Percentiles rank a stretch among this genome's conserved stretches.
phyloP scores from a whole-genome alignment of 345 rosid genomes.

The Syzygium aqueum region DNA sequence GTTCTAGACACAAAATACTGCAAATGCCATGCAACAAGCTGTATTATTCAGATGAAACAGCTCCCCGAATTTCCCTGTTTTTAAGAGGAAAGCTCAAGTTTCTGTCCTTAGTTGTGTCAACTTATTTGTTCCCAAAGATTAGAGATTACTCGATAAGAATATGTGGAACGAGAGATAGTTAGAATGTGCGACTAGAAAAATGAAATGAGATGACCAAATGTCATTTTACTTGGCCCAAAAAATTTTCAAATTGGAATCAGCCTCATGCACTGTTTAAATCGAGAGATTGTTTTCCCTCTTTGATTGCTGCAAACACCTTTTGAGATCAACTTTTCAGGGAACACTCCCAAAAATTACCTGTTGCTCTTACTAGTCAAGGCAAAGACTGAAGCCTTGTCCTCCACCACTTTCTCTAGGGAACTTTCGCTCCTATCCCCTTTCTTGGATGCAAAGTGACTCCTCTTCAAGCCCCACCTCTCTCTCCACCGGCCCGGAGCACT shows the following conservation, averaged over 20 bases:
- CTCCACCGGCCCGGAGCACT: slow-evolving; percentile 49
- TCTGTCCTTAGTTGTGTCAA: background rate
- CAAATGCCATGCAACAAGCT: background rate
- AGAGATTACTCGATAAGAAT: background rate
- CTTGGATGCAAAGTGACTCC: slow-evolving; percentile 5
- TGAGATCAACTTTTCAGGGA: background rate
- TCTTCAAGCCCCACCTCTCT: slow-evolving; percentile 37
- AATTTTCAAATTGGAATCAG: background rate
- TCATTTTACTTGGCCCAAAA: background rate
- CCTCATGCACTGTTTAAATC: background rate
- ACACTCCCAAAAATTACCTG: background rate
- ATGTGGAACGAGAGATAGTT: background rate
- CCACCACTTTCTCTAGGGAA: slow-evolving; percentile 24
- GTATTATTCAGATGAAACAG: background rate
- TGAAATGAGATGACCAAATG: background rate
- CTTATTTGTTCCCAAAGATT: background rate
- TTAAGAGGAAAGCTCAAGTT: background rate
- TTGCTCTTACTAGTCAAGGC: slow-evolving; percentile 4
- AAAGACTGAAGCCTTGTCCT: slow-evolving; percentile 21
- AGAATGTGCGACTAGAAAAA: background rate
- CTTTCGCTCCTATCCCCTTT: slow-evolving; percentile 12
- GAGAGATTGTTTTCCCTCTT: background rate
- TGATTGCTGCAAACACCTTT: background rate
- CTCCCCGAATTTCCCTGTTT: background rate
- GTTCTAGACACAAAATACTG: background rate